phyloP scores from a whole-genome alignment of 108 stramenopile species.

The Bacterosira constricta region DNA sequence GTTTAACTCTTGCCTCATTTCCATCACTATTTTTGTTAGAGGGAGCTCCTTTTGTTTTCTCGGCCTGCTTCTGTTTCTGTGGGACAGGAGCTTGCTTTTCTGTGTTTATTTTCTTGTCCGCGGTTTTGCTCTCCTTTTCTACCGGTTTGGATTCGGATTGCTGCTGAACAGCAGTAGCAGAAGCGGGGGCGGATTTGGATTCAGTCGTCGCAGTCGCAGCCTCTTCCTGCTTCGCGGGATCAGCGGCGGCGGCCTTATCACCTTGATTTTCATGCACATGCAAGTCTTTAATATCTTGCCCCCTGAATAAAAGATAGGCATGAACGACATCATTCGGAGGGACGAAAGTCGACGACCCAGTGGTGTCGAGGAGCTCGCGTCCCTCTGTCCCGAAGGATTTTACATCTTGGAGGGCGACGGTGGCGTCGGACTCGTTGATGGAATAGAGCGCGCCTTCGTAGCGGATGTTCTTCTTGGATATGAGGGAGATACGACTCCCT shows the following conservation, averaged over 20 bases:
- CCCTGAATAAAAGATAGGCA: conserved; percentile 90
- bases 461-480: conserved; percentile 97
- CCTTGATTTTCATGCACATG: conserved; percentile 96
- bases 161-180: conserved; percentile 6
- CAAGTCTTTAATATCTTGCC: conserved; percentile 95
- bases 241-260: conserved; percentile 13
- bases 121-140: neutral
- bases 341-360: conserved; percentile 65
- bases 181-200: neutral
- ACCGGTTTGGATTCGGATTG: conserved; percentile 1
- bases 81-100: too few species aligned
- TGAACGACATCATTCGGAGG: conserved; percentile 81
- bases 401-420: conserved; percentile 94
- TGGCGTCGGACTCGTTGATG: conserved; percentile 91
- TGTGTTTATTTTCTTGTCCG: neutral
- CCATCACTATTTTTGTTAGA: neutral
- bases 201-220: neutral
- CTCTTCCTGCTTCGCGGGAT: neutral
- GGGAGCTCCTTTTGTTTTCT: neutral
- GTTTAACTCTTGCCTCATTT: conserved; percentile 3
- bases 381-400: conserved; percentile 93
- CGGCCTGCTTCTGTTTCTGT: conserved; percentile 10
- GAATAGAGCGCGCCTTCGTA: conserved; percentile 93
- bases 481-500: conserved; percentile 91
- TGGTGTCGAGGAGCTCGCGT: conserved; percentile 71